phyloP scores from a whole-genome alignment of 768 basidiomycete species.

The Termitomyces bulborhizus region DNA sequence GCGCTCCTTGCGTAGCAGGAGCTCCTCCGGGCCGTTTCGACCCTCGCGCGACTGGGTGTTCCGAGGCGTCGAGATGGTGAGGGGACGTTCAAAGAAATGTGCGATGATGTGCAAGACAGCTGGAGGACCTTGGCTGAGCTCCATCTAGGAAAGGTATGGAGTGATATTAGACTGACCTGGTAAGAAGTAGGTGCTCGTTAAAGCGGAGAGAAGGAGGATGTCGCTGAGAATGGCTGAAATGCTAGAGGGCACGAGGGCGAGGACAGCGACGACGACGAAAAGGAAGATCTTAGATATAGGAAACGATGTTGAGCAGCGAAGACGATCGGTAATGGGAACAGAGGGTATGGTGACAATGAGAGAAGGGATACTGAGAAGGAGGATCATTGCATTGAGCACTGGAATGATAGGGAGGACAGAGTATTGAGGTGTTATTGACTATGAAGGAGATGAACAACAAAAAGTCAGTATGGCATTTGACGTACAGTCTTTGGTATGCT shows the following conservation, averaged over 20 bases:
- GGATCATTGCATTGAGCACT: conserved; percentile 41
- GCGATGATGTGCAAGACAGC: conserved; percentile 74
- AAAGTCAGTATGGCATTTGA: not conserved
- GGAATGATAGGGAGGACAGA: conserved; percentile 29
- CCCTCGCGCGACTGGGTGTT: conserved; percentile 9
- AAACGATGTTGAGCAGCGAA: conserved; percentile 34
- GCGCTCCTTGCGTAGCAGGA: conserved; percentile 82
- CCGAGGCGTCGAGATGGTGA: conserved; percentile 71
- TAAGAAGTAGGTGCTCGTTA: conserved; percentile 54
- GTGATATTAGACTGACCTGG: conserved; percentile 37
- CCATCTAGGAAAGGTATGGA: not conserved
- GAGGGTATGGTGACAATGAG: conserved; percentile 51
- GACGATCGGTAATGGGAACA: conserved; percentile 38
- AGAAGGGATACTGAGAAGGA: conserved; percentile 54
- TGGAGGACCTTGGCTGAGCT: conserved; percentile 11
- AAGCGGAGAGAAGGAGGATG: conserved; percentile 41
- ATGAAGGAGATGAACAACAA: not conserved
- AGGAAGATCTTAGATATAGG: conserved; percentile 41
- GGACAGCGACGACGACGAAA: conserved; percentile 31
- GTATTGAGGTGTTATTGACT: conserved; percentile 7
- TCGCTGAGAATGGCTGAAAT: conserved; percentile 39
- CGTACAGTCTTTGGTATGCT: conserved; percentile 32
- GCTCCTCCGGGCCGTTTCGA: conserved; percentile 41
- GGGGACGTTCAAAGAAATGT: conserved; percentile 80
- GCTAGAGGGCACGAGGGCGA: conserved; percentile 39